Evolutionary conservation across 768 basidiomycete species (phyloP), one percentile per base, ranked within the genome.

Genomic region (Brasilioporus rufonigricans): DNA sequence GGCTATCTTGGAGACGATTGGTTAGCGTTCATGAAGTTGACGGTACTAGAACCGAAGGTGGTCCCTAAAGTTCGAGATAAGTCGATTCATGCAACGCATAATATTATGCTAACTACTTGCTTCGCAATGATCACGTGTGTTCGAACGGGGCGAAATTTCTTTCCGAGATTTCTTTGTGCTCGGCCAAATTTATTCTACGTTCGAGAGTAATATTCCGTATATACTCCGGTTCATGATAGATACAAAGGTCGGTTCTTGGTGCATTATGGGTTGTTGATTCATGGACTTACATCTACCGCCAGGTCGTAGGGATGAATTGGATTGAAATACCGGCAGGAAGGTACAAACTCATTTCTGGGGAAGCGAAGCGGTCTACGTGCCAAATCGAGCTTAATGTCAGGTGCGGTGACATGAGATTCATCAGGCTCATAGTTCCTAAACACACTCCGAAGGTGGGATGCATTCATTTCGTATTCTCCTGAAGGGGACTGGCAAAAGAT

Each of bases 251-350:
- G 21, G 61, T 59, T 5, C 1, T 32, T n/a, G 10, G 46, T 33
- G 8, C 29, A 23, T 19, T 23, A 13, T 6, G 45, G 8, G 14
- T n/a, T 41, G 21, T 26, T 11, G 4, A 50, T 26, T 48, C 41
- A 11, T 4, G 7, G 39, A 40, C 61, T 32, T 55, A 45, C 3
- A 19, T 55, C 49, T 23, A 2, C 58, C 24, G 1, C 35, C 40
- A 94, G 91, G 86, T 99, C 29, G 87, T 95, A 46, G 97, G 97
- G 10, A 98, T 99, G 97, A 98, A 98, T 67, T 99, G 97, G 96
- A 88, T 99, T 49, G 93, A 98, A 72, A 76, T 97, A 10, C 89
- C 89, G 5, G 84, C 88, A 4, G 91, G 91, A 3, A 84, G 84
- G 61, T 99, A 97, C 65, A 76, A 76, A 13, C 66, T 95, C 19